phyloP scores from a whole-genome alignment of 2,329 filamentous ascomycete species.

The Hypocrella siamensis region DNA sequence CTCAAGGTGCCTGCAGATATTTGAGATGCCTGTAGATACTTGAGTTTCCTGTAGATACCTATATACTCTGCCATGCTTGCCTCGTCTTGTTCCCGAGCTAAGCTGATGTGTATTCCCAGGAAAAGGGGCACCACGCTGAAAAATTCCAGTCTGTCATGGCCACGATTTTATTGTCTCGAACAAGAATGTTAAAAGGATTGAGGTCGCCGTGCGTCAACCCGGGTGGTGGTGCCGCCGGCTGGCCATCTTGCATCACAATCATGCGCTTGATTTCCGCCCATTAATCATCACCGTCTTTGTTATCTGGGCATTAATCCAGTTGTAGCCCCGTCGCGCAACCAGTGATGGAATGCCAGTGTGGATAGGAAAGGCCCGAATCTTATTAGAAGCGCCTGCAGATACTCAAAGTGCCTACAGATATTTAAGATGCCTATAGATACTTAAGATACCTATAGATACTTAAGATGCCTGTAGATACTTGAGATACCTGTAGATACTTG shows the following conservation, averaged over 20 bases:
- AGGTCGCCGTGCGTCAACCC: slow-evolving; percentile 32
- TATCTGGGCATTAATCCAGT: slow-evolving; percentile 7
- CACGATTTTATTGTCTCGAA: slow-evolving; percentile 21
- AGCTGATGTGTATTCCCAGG: slow-evolving; percentile 18
- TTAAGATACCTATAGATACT: too few relatives aligned
- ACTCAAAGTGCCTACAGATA: too few relatives aligned
- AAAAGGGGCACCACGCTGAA: slow-evolving; percentile 16
- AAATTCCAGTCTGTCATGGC: slow-evolving; percentile 25
- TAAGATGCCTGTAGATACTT: too few relatives aligned
- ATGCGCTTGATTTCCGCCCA: slow-evolving; percentile 16
- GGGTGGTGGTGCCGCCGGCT: slow-evolving; percentile 13
- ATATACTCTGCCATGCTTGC: slow-evolving; percentile 21
- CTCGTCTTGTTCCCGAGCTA: slow-evolving; percentile 7
- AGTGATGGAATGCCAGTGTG: slow-evolving; percentile 15
- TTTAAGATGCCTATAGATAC: too few relatives aligned
- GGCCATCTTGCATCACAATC: slow-evolving; percentile 17
- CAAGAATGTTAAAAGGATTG: slow-evolving; percentile 25
- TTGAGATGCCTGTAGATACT: too few relatives aligned
- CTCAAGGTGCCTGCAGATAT: too few relatives aligned
- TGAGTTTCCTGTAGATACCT: too few relatives aligned
- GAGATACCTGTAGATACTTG: too few relatives aligned
- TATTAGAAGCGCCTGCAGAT: too few relatives aligned
- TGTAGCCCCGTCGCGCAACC: slow-evolving; percentile 14
- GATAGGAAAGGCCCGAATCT: slow-evolving; percentile 17
- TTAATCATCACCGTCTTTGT: slow-evolving; percentile 8